These are phyloP conservation scores for Meyerozyma carpophila DNA, from an alignment of 1,139 yeast genomes.

Conservation along the genomic window DNA sequence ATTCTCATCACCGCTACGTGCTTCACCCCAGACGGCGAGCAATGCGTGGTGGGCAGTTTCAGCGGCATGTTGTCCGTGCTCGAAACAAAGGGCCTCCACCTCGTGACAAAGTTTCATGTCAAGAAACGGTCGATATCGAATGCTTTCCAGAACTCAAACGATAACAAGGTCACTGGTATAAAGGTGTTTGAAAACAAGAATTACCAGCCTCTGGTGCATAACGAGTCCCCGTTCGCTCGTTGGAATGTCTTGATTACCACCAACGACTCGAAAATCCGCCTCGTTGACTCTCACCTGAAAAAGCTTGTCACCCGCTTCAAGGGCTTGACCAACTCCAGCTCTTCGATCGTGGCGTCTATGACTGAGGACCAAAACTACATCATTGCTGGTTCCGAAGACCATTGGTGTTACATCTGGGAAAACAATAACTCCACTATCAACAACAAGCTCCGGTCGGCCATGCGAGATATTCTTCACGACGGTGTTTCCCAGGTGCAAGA, in stretches of 20 bases:
- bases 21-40: conserved; percentile 65
- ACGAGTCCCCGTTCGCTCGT: conserved; percentile 13
- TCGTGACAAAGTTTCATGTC: conserved; percentile 51
- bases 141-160: conserved; percentile 24
- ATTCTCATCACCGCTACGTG: conserved; percentile 66
- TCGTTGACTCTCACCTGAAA: conserved; percentile 54
- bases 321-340: conserved; percentile 66
- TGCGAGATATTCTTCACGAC: conserved; percentile 32
- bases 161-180: conserved; percentile 40
- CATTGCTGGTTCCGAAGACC: conserved; percentile 62
- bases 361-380: conserved; percentile 56
- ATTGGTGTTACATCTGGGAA: conserved; percentile 71
- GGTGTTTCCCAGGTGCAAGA: conserved; percentile 32
- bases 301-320: conserved; percentile 62
- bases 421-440: conserved; percentile 38
- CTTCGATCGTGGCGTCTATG: conserved; percentile 65
- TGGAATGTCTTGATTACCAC: conserved; percentile 56
- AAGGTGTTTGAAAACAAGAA: conserved; percentile 22
- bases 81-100: conserved; percentile 60
- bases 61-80: conserved; percentile 63
- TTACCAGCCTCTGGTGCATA: conserved; percentile 7
- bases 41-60: conserved; percentile 74
- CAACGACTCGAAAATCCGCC: conserved; percentile 73
- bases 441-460: conserved; percentile 28
- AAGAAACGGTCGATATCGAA: conserved; percentile 24